These are phyloP conservation scores for grape (Vitis vinifera) DNA, from an alignment of 164 flowering plant species.

Conservation along the genomic window ASM3070453v1 NC_081815.1:984501-985000, in stretches of 20 bases:
- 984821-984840: slow-evolving; percentile 97
- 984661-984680: too few relatives aligned
- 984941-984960: not conserved
- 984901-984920: not conserved
- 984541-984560: too few relatives aligned
- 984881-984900: not conserved
- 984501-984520: too few relatives aligned
- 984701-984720: not conserved
- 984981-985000: not conserved
- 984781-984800: slow-evolving; percentile 60
- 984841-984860: slow-evolving; percentile 92
- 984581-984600: too few relatives aligned
- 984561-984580: too few relatives aligned
- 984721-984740: not conserved
- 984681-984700: too few relatives aligned
- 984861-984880: not conserved
- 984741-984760: not conserved
- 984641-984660: too few relatives aligned
- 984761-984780: slow-evolving; percentile 7
- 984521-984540: too few relatives aligned
- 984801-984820: slow-evolving; percentile 96
- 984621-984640: too few relatives aligned
- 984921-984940: too few relatives aligned
- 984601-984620: too few relatives aligned
- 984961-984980: not conserved